Percentiles rank a stretch among this genome's conserved stretches.
phyloP scores from a whole-genome alignment of 2,329 filamentous ascomycete species.

The Trichoderma harzianum region DNA sequence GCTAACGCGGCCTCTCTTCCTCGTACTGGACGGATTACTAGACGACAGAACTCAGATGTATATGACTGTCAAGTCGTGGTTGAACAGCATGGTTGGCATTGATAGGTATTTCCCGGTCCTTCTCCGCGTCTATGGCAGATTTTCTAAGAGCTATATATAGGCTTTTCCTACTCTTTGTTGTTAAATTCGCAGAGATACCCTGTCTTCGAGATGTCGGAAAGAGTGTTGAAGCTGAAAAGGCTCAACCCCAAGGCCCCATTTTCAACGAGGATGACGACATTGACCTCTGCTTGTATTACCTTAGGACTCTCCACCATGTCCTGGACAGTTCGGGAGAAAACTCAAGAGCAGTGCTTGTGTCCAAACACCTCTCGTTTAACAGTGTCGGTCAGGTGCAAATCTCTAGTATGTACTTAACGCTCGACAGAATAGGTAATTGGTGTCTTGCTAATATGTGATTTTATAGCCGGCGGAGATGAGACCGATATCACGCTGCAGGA shows the following conservation, averaged over 20 bases:
- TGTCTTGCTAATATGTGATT: constrained; percentile 23
- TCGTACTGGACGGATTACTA: constrained; percentile 73
- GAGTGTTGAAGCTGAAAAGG: constrained; percentile 21
- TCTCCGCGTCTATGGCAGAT: background rate
- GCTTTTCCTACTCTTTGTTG: constrained; percentile 58
- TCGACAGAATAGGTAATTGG: background rate
- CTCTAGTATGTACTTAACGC: constrained; percentile 45
- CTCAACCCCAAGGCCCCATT: background rate
- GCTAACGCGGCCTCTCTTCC: constrained; percentile 74
- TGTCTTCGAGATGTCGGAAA: constrained; percentile 41
- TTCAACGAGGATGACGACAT: constrained; percentile 63
- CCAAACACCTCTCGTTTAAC: constrained; percentile 43
- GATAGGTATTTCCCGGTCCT: constrained; percentile 50
- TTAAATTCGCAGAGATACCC: constrained; percentile 53
- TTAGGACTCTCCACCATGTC: constrained; percentile 71
- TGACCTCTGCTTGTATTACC: constrained; percentile 73
- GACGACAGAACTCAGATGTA: constrained; percentile 72
- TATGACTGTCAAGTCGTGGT: constrained; percentile 76
- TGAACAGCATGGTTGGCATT: constrained; percentile 63
- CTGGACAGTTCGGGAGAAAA: constrained; percentile 63
- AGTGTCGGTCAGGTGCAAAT: constrained; percentile 32
- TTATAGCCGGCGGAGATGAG: constrained; percentile 47
- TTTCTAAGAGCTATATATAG: constrained; percentile 33
- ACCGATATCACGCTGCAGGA: constrained; percentile 61
- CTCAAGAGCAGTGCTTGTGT: constrained; percentile 68